These are phyloP conservation scores for Scortechinia acanthostroma DNA, from an alignment of 2,329 filamentous ascomycete species.

Conservation along the genomic window DNA sequence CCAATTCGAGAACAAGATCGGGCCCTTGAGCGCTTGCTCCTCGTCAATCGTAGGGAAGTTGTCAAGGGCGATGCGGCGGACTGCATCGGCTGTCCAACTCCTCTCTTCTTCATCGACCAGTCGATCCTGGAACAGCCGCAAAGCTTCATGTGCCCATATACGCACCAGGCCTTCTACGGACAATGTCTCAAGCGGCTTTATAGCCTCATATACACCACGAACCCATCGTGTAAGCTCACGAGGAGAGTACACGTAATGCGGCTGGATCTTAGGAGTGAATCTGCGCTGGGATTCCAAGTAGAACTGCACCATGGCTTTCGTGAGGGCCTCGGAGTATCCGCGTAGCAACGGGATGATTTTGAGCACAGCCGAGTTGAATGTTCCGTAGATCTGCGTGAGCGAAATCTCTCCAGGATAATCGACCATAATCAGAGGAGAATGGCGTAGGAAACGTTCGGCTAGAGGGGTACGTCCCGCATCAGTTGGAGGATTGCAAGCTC, in stretches of 20 bases:
- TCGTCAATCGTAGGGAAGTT: constrained; percentile 95
- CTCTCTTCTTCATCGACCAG: constrained; percentile 90
- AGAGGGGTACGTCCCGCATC: constrained; percentile 94
- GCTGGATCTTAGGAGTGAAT: constrained; percentile 94
- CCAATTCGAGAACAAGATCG: constrained; percentile 98
- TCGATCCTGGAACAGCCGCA: constrained; percentile 94
- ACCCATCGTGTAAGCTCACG: constrained; percentile 98
- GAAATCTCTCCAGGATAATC: constrained; percentile 96
- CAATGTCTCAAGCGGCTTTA: constrained; percentile 81
- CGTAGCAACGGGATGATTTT: constrained; percentile 95
- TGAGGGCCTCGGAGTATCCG: constrained; percentile 88
- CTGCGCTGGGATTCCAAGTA: constrained; percentile 89
- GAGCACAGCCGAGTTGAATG: constrained; percentile 90
- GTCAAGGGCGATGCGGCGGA: constrained; percentile 78
- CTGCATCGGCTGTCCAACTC: constrained; percentile 85
- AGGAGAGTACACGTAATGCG: constrained; percentile 98
- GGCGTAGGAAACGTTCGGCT: constrained; percentile 85
- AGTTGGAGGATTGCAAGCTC: constrained; percentile 95
- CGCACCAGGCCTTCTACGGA: constrained; percentile 85
- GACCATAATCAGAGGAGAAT: constrained; percentile 98
- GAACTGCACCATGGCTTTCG: constrained; percentile 93
- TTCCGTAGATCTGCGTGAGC: constrained; percentile 93
- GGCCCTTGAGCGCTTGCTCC: constrained; percentile 77
- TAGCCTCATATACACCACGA: constrained; percentile 92
- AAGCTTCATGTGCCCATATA: constrained; percentile 96